Base-by-base conservation (phyloP, 176 grass and related monocot species). In the Phoenix dactylifera region DNA sequence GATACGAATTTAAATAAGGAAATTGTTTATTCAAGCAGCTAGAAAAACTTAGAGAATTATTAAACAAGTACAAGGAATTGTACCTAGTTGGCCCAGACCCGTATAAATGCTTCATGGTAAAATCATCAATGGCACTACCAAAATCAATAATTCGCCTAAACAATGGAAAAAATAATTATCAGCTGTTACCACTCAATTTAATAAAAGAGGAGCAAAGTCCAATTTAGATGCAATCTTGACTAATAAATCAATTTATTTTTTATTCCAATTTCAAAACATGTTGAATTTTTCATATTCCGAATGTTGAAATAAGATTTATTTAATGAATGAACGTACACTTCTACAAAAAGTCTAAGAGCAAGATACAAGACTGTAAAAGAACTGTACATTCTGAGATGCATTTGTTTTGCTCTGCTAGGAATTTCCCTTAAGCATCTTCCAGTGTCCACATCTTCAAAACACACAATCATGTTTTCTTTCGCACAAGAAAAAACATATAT, bases 81-180 rank as follows among this genome's bases (percentile, higher is more conserved):
- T 62, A 96, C 91, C 92, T 77, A 61, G 77, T 88, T 82, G 87
- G 92, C 39, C 87, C 87, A 62, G 87, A 72, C 67, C 81, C 86
- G 55, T 90, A 96, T 28, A 90, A 75, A 90, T 96, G 69, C 67
- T 88, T 96, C 92, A 90, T 66, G 53, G 92, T 96, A 58, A 85
- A 88, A 85, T 96, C 92, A 77, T 96, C 92, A 74, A 96, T 83
- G 54, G 92, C 92, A 86, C 92, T 90, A 65, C 92, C 92, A 15
- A 96, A 96, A 70, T 96, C 92, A 78, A 96, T 90, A 60, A 96
- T 66, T 67, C 78, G 87, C 80, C 92, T 96, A 76, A 53, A 55
- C 39, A 83, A 22, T 26, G 32, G 59, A 82, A 70, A 14, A 76
- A 26, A 54, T 28, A 22, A 9, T 49, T 23, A 6, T 1, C 7